phyloP scores from a whole-genome alignment of 2,329 filamentous ascomycete genomes.

The Taxawa tesnikishii region DNA sequence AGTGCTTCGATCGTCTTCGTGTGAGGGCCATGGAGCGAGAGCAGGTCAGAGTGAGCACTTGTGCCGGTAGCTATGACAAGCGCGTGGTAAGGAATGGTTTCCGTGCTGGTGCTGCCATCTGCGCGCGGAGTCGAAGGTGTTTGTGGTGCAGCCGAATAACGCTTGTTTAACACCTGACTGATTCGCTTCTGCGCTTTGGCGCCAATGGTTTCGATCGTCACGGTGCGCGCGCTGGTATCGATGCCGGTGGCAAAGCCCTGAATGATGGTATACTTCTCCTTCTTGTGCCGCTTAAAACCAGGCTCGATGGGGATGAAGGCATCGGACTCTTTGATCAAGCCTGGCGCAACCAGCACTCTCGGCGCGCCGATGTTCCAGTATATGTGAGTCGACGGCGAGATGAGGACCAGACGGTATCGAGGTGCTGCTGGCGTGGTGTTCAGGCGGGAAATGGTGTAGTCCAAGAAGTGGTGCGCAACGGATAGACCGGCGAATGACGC shows the following conservation, averaged over 20 bases:
- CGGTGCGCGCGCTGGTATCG: slow-evolving; percentile 14
- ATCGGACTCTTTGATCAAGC: slow-evolving; percentile 20
- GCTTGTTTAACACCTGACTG: slow-evolving; percentile 5
- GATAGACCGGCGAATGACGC: slow-evolving; percentile 39
- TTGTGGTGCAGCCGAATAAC: slow-evolving; percentile 3
- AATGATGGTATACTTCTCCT: slow-evolving; percentile 22
- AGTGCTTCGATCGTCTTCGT: slow-evolving; percentile 21
- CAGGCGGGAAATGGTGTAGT: slow-evolving; percentile 18
- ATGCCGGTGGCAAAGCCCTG: slow-evolving; percentile 20
- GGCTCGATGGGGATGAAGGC: slow-evolving; percentile 22
- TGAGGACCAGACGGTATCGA: slow-evolving; percentile 21
- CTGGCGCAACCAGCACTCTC: slow-evolving; percentile 22
- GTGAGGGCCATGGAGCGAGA: slow-evolving; percentile 21
- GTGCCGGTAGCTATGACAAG: slow-evolving; percentile 25
- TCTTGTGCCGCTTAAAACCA: slow-evolving; percentile 20
- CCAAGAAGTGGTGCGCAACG: slow-evolving; percentile 22
- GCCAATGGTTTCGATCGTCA: slow-evolving; percentile 15
- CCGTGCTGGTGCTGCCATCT: slow-evolving; percentile 3
- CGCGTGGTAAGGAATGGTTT: slow-evolving; percentile 21
- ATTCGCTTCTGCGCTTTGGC: slow-evolving; percentile 10
- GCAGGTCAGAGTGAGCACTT: slow-evolving; percentile 20
- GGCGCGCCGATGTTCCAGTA: slow-evolving; percentile 27
- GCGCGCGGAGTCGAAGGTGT: neutral
- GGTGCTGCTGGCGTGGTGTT: slow-evolving; percentile 12
- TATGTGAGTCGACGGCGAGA: slow-evolving; percentile 22